These are phyloP conservation scores for Eutrema heterophyllum DNA, from an alignment of 345 rosid species.

Conservation along the genomic window DNA sequence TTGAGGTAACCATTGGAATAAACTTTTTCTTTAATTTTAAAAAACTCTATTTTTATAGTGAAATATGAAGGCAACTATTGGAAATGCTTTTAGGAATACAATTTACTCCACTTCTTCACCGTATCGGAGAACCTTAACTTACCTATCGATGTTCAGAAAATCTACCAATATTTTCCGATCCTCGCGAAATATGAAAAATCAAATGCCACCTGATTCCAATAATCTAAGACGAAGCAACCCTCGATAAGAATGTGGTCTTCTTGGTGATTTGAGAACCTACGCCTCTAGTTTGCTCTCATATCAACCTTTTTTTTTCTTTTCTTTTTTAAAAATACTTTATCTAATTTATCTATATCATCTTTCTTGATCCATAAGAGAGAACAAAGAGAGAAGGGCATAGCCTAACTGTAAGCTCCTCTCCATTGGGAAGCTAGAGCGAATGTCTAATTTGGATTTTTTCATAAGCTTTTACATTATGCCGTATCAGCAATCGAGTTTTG, in stretches of 20 bases:
- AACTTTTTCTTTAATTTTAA: no score
- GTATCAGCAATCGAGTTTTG: background rate
- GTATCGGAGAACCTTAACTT: slow-evolving; percentile 5
- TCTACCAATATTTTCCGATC: background rate
- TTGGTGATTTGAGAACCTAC: slow-evolving; percentile 23
- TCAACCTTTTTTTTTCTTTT: background rate
- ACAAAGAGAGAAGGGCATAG: no score
- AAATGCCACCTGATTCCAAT: background rate
- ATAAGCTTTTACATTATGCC: background rate
- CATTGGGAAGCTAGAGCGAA: background rate
- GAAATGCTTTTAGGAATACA: background rate
- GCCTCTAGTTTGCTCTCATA: slow-evolving; percentile 17
- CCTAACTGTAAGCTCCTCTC: background rate
- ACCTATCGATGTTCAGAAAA: background rate
- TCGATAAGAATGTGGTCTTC: background rate
- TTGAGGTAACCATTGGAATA: no score
- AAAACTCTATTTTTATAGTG: no score
- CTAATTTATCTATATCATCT: background rate
- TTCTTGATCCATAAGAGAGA: background rate
- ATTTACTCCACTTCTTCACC: background rate
- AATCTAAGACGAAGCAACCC: background rate
- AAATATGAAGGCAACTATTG: no score
- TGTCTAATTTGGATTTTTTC: background rate
- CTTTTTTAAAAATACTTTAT: background rate
- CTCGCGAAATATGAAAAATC: background rate